phyloP scores from a whole-genome alignment of 345 rosid species.

The Euphorbia tirucalli region DNA sequence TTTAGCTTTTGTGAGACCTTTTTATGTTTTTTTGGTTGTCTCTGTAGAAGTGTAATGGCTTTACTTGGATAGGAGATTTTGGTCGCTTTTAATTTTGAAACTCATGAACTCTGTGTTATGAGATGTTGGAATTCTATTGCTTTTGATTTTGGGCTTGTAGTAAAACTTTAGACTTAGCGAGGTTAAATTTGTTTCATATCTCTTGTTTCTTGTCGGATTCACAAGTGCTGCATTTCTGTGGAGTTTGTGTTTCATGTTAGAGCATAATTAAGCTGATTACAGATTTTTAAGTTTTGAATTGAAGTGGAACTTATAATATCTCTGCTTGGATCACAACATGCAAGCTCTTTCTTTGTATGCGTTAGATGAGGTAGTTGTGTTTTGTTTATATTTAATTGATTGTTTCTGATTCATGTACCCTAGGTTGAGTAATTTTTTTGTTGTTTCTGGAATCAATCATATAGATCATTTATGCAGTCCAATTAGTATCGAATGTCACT shows the following conservation, averaged over 20 bases:
- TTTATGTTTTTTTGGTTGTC: not conserved
- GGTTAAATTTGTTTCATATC: not conserved
- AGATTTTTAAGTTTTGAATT: not conserved
- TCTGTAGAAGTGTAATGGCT: slow-evolving; percentile 1
- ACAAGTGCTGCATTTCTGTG: not conserved
- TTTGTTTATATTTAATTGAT: slow-evolving; percentile 14
- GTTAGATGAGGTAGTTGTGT: slow-evolving; percentile 20
- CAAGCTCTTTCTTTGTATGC: slow-evolving; percentile 5
- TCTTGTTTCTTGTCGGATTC: not conserved
- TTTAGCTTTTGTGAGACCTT: not conserved
- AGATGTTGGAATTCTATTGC: not conserved
- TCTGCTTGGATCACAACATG: not conserved
- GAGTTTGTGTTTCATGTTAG: too few relatives aligned
- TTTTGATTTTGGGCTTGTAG: not conserved
- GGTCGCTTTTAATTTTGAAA: not conserved
- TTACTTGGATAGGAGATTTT: not conserved
- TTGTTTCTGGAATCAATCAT: slow-evolving; percentile 4
- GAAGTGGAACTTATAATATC: not conserved
- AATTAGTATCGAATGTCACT: slow-evolving; percentile 19
- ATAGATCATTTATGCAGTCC: slow-evolving; percentile 8
- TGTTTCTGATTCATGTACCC: slow-evolving; percentile 16
- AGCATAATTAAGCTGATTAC: not conserved
- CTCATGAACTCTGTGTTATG: not conserved
- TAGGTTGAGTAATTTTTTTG: slow-evolving; percentile 1
- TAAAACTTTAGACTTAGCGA: not conserved